Conservation (phyloP, 805 yeast species). For the Spathaspora girioi region DNA sequence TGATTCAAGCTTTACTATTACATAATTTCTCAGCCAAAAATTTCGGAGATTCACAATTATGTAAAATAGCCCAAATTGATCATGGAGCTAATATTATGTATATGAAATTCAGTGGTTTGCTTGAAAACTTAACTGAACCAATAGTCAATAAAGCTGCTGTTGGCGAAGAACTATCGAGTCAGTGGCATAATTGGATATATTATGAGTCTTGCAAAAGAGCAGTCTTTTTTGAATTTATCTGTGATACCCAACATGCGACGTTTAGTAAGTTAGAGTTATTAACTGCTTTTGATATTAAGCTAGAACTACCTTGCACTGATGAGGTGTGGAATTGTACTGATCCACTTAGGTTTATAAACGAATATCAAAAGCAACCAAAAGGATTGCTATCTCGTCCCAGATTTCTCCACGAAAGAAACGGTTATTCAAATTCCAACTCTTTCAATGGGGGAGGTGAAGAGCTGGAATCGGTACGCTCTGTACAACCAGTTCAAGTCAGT, state of each 20-base stretch:
- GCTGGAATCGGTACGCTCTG: neutral
- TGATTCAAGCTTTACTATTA: conserved; percentile 6
- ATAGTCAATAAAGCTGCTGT: conserved; percentile 1
- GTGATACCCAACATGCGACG: conserved; percentile 39
- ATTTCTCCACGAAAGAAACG: neutral
- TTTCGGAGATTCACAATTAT: conserved; percentile 7
- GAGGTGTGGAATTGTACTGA: conserved; percentile 38
- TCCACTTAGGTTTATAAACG: conserved; percentile 16
- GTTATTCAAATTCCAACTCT: neutral
- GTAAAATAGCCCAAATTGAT: conserved; percentile 7
- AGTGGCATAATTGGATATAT: conserved; percentile 20
- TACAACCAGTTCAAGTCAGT: neutral
- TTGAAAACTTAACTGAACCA: conserved; percentile 8
- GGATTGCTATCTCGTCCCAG: conserved; percentile 7
- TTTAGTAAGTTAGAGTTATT: conserved; percentile 26
- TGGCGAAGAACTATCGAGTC: neutral
- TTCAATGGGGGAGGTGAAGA: neutral
- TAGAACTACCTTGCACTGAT: conserved; percentile 45
- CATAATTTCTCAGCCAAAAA: conserved; percentile 9
- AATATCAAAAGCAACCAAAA: conserved; percentile 23
- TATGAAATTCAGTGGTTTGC: conserved; percentile 6
- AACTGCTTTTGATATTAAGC: conserved; percentile 40
- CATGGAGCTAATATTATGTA: conserved; percentile 10
- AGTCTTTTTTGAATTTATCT: conserved; percentile 37
- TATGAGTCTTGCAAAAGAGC: conserved; percentile 44